Percentiles rank a stretch among this genome's conserved stretches.
These are phyloP conservation scores for Aspergillus coremiiformis DNA, from an alignment of 495 filamentous ascomycete genomes.

Conservation along the genomic window DNA sequence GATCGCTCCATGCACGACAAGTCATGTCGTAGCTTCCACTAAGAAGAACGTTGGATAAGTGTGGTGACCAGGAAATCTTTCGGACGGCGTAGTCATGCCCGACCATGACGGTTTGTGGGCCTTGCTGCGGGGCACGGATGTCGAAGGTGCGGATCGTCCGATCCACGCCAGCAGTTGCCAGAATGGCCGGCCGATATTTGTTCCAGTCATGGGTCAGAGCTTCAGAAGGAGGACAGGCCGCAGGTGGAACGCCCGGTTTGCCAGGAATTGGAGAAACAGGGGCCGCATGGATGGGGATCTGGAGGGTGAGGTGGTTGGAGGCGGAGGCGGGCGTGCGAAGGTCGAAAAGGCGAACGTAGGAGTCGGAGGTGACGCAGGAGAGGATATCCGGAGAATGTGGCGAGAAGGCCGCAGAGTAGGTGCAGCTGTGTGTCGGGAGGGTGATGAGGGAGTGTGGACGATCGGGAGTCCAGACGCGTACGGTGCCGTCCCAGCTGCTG, in stretches of 20 bases:
- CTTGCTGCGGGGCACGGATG: slow-evolving; percentile 62
- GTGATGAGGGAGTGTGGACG: slow-evolving; percentile 65
- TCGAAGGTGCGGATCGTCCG: slow-evolving; percentile 80
- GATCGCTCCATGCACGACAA: slow-evolving; percentile 83
- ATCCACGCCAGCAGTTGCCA: slow-evolving; percentile 91
- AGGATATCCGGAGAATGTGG: slow-evolving; percentile 73
- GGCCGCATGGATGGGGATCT: slow-evolving; percentile 69
- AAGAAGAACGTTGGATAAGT: slow-evolving; percentile 74
- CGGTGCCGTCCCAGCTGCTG: slow-evolving; percentile 86
- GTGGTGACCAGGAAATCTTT: slow-evolving; percentile 81
- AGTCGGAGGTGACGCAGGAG: slow-evolving; percentile 77
- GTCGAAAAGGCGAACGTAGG: slow-evolving; percentile 81
- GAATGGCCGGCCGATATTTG: slow-evolving; percentile 76
- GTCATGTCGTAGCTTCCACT: slow-evolving; percentile 98
- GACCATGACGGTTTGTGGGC: slow-evolving; percentile 59
- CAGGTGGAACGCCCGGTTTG: slow-evolving; percentile 26
- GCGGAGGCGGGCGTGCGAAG: slow-evolving; percentile 72
- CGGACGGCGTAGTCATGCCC: slow-evolving; percentile 91
- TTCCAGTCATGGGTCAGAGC: slow-evolving; percentile 97
- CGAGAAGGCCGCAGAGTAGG: slow-evolving; percentile 76
- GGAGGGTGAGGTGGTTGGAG: slow-evolving; percentile 70
- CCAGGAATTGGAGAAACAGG: slow-evolving; percentile 37
- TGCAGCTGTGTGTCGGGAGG: slow-evolving; percentile 82
- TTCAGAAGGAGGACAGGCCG: slow-evolving; percentile 53
- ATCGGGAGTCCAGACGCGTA: slow-evolving; percentile 85